Percentiles rank a stretch among this genome's conserved stretches.
Conservation (phyloP, 768 basidiomycete species). For the Mycena indigotica region DNA sequence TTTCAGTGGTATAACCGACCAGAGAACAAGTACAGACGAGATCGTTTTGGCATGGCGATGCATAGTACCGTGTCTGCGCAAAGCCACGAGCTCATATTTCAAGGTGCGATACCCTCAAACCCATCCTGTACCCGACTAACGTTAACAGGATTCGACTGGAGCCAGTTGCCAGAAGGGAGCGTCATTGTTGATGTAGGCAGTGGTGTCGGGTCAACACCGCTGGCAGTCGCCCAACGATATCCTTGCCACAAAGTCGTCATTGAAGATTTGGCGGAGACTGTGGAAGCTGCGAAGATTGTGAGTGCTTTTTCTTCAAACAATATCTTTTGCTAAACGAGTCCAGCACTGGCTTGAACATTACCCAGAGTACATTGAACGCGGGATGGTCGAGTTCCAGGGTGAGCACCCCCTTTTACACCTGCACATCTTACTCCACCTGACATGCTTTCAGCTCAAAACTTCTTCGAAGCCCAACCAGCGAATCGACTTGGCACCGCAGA, state of each 20-base stretch:
- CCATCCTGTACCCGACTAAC: background rate
- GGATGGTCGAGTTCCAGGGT: background rate
- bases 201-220: background rate
- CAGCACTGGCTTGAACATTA: background rate
- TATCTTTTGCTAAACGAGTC: background rate
- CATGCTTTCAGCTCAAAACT: background rate
- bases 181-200: background rate
- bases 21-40: background rate
- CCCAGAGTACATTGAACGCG: background rate
- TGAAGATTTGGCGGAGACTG: background rate
- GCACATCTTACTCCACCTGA: background rate
- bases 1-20: background rate
- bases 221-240: background rate
- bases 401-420: background rate
- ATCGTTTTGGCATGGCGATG: background rate
- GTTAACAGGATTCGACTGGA: background rate
- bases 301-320: background rate
- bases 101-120: background rate
- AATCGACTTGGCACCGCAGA: background rate
- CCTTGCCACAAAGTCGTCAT: background rate
- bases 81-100: background rate
- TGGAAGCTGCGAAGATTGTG: background rate
- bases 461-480: background rate
- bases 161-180: background rate
- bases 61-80: background rate